Conservation (phyloP, 495 filamentous ascomycete genomes). For the Daldinia grandis region DNA sequence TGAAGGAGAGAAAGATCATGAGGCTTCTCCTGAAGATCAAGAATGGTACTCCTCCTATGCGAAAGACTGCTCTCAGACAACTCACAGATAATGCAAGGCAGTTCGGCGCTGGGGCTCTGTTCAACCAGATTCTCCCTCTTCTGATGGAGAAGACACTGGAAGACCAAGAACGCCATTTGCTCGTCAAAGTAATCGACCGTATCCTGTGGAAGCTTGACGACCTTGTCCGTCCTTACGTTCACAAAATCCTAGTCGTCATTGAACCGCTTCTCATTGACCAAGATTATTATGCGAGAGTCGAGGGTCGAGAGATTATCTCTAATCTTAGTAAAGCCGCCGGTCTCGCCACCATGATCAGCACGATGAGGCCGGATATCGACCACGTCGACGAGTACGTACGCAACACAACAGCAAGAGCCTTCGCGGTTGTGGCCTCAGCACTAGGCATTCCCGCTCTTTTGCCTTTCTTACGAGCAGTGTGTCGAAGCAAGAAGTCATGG, state of each 20-base stretch:
- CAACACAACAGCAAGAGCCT: slow-evolving; percentile 97
- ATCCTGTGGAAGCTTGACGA: slow-evolving; percentile 99
- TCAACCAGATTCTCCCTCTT: slow-evolving; percentile 96
- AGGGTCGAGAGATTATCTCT: slow-evolving; percentile 98
- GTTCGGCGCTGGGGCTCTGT: slow-evolving; percentile 93
- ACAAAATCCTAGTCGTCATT: slow-evolving; percentile 99
- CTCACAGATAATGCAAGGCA: slow-evolving; percentile 97
- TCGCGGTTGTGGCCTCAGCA: slow-evolving; percentile 96
- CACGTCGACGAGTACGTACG: slow-evolving; percentile 99
- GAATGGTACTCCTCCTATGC: slow-evolving; percentile 98
- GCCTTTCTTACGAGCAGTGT: slow-evolving; percentile 94
- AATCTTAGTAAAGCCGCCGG: slow-evolving; percentile 97
- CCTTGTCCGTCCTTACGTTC: slow-evolving; percentile 93
- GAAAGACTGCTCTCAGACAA: slow-evolving; percentile 98
- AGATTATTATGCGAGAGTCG: slow-evolving; percentile 98
- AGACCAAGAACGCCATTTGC: slow-evolving; percentile 96
- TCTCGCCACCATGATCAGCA: slow-evolving; percentile 98
- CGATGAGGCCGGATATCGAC: slow-evolving; percentile 98
- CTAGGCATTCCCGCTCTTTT: slow-evolving; percentile 95
- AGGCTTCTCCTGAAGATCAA: slow-evolving; percentile 96
- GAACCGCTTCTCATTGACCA: slow-evolving; percentile 98
- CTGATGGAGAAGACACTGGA: slow-evolving; percentile 99
- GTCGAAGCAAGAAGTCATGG: slow-evolving; percentile 98
- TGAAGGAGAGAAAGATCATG: slow-evolving; percentile 99
- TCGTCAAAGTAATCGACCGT: slow-evolving; percentile 99